A percentile compares a stretch with the other conserved stretches of the same genome.
These are phyloP conservation scores for Hanseniaspora occidentalis DNA, from an alignment of 805 yeast species.

Conservation along the genomic window DNA sequence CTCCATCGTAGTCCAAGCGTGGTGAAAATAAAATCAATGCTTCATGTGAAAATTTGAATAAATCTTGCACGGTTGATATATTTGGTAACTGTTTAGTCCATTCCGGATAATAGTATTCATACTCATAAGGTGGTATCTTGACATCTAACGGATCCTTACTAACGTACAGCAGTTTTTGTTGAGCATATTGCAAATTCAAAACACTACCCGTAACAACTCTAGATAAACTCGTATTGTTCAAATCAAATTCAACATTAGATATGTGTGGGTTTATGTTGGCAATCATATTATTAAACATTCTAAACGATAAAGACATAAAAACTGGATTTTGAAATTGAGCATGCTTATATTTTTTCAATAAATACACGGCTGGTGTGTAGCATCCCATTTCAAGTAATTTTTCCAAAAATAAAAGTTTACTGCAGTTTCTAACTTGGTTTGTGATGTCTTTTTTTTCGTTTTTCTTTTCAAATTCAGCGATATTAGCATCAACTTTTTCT, in stretches of 20 bases:
- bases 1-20: constrained; percentile 29
- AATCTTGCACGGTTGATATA: constrained; percentile 28
- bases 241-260: no score
- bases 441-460: constrained; percentile 9
- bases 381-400: constrained; percentile 47
- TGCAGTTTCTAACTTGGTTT: constrained; percentile 12
- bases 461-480: constrained; percentile 8
- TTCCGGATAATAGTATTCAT: constrained; percentile 31
- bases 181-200: background rate
- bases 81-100: constrained; percentile 36
- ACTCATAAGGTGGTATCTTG: constrained; percentile 4
- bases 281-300: constrained; percentile 37
- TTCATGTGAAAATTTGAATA: constrained; percentile 36
- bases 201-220: background rate
- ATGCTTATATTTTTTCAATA: constrained; percentile 50
- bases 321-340: constrained; percentile 42
- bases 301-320: constrained; percentile 33
- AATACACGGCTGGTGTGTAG: constrained; percentile 45
- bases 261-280: constrained; percentile 42
- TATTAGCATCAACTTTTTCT: constrained; percentile 11
- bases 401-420: constrained; percentile 37
- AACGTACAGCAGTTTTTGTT: background rate
- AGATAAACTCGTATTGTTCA: no score
- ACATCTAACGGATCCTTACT: constrained; percentile 8
- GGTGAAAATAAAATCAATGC: constrained; percentile 45